Conservation (phyloP, 2,329 filamentous ascomycete genomes). For the Neofusicoccum cordaticola region DNA sequence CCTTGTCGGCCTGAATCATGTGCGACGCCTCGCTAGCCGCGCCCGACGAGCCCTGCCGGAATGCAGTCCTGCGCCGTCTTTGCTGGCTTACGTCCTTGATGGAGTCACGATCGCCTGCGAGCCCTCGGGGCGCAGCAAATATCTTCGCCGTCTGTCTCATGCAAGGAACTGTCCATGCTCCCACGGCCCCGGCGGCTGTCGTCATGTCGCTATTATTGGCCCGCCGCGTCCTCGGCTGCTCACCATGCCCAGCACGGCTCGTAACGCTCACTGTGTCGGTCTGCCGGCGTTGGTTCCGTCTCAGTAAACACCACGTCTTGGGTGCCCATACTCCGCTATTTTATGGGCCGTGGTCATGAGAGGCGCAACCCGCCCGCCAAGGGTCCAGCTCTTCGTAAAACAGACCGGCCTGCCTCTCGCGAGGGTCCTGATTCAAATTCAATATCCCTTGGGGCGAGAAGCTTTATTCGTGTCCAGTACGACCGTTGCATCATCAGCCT, state of each 20-base stretch:
- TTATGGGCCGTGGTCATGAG: constrained; percentile 15
- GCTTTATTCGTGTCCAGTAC: constrained; percentile 3
- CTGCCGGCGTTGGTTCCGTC: constrained; percentile 13
- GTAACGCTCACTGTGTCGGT: constrained; percentile 16
- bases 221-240: constrained; percentile 4
- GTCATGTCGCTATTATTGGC: constrained; percentile 14
- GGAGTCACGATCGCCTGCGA: constrained; percentile 6
- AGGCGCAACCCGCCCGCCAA: constrained; percentile 2
- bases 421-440: constrained; percentile 12
- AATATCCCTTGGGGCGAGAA: constrained; percentile 6
- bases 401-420: constrained; percentile 2
- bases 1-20: constrained; percentile 14
- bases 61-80: background rate
- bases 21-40: constrained; percentile 6
- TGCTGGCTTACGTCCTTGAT: constrained; percentile 12
- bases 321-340: constrained; percentile 13
- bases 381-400: constrained; percentile 6
- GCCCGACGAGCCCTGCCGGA: constrained; percentile 6
- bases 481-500: constrained; percentile 3
- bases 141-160: constrained; percentile 14
- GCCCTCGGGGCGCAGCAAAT: constrained; percentile 1
- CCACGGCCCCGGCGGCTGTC: constrained; percentile 7
- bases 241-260: constrained; percentile 9
- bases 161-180: constrained; percentile 6
- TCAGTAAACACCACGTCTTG: constrained; percentile 14